A percentile compares a stretch with the other conserved stretches of the same genome.
Evolutionary conservation across 2,329 filamentous ascomycete species (phyloP).

Genomic region (Cytospora leucostoma): DNA sequence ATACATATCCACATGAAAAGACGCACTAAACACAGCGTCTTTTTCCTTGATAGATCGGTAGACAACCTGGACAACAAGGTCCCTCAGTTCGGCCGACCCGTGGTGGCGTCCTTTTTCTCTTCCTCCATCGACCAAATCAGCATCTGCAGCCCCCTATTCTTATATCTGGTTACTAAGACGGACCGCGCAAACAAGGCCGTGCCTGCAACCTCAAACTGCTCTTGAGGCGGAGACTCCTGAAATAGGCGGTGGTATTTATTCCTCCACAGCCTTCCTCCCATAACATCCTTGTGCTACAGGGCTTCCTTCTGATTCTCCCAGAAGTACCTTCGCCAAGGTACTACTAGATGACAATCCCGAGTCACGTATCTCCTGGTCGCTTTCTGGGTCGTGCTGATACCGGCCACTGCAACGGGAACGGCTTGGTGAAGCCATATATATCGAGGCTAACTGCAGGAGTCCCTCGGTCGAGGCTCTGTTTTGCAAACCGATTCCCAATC

Average conservation of each 20-base stretch:
- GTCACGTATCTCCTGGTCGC: conserved; percentile 10
- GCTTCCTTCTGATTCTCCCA: neutral
- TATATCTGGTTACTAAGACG: neutral
- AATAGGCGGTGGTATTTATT: neutral
- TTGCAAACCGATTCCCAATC: neutral
- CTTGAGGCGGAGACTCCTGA: neutral
- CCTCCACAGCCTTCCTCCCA: conserved; percentile 12
- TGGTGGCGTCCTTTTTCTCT: neutral
- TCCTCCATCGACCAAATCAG: neutral
- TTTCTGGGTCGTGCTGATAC: conserved; percentile 16
- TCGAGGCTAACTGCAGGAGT: conserved; percentile 18
- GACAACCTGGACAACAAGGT: too few species aligned
- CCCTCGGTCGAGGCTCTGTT: conserved; percentile 10
- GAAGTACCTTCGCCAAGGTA: conserved; percentile 2
- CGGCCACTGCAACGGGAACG: conserved; percentile 18
- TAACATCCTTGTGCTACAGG: conserved; percentile 12
- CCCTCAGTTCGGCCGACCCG: neutral
- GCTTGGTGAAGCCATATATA: conserved; percentile 14
- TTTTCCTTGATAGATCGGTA: neutral
- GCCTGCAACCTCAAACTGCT: neutral
- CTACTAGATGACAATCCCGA: conserved; percentile 25
- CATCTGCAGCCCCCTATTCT: too few species aligned
- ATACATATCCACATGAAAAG: neutral
- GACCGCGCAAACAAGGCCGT: neutral
- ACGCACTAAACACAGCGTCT: conserved; percentile 1